phyloP scores from a whole-genome alignment of 129 eudicot genomes.

The Escallonia rubra region DNA sequence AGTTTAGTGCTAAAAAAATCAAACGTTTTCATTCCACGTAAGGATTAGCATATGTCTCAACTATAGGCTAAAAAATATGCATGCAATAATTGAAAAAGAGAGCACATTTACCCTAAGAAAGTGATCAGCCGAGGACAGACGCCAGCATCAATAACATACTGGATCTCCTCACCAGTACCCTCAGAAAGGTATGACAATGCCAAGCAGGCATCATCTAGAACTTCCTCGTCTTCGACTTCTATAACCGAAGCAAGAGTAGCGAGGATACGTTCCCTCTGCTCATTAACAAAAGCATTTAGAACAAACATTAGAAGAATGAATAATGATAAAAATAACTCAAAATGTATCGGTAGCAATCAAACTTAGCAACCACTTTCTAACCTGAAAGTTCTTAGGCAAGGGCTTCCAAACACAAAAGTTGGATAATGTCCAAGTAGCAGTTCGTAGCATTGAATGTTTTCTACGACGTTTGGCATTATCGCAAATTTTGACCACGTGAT shows the following conservation, averaged over 20 bases:
- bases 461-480: slow-evolving; percentile 37
- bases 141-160: slow-evolving; percentile 16
- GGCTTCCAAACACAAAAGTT: slow-evolving; percentile 89
- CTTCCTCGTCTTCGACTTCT: slow-evolving; percentile 80
- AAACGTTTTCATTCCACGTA: too few relatives aligned
- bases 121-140: slow-evolving; percentile 14
- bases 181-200: slow-evolving; percentile 51
- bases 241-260: slow-evolving; percentile 71
- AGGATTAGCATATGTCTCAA: too few relatives aligned
- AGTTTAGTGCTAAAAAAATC: too few relatives aligned
- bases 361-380: slow-evolving; percentile 12
- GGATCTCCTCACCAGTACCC: slow-evolving; percentile 15
- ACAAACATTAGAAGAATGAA: neutral
- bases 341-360: too few relatives aligned
- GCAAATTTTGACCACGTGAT: slow-evolving; percentile 54
- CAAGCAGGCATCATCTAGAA: slow-evolving; percentile 70
- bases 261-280: slow-evolving; percentile 67
- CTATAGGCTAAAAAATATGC: too few relatives aligned
- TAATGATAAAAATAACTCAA: neutral
- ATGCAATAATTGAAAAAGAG: neutral
- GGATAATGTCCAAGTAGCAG: slow-evolving; percentile 84
- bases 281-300: neutral
- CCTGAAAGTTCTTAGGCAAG: slow-evolving; percentile 78
- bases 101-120: slow-evolving; percentile 1
- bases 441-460: slow-evolving; percentile 77